phyloP scores from a whole-genome alignment of 2,329 filamentous ascomycete species.

The Cladosporium sphaerospermum region DNA sequence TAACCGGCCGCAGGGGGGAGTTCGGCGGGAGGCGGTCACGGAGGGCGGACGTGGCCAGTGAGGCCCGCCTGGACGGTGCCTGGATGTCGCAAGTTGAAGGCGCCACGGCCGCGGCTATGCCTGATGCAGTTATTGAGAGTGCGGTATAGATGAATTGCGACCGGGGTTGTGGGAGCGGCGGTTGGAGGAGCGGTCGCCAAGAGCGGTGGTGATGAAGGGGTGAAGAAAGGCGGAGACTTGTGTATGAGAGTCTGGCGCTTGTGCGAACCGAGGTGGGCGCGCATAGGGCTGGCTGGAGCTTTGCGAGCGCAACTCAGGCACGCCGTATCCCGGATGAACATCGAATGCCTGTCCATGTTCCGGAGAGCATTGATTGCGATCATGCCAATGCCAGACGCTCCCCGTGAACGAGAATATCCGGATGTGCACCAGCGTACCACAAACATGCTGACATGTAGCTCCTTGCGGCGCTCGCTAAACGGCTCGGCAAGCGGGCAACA shows the following conservation, averaged over 20 bases:
- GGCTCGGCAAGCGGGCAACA: no score
- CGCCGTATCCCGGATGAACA: no score
- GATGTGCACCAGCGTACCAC: no score
- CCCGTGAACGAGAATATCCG: no score
- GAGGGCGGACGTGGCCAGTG: not conserved
- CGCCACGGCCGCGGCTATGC: not conserved
- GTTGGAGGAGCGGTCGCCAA: not conserved
- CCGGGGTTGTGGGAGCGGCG: no score
- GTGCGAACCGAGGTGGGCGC: constrained; percentile 1
- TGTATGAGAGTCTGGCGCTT: constrained; percentile 4
- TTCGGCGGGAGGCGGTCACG: not conserved
- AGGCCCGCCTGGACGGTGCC: not conserved
- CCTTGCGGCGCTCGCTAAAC: no score
- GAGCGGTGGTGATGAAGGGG: constrained; percentile 7
- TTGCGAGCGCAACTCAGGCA: not conserved
- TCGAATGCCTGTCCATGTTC: no score
- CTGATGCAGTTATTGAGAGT: no score
- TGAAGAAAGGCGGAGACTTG: not conserved
- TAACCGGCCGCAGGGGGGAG: not conserved
- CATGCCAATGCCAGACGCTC: no score
- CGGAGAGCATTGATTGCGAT: not conserved
- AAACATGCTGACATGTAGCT: no score
- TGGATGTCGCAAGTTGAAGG: constrained; percentile 10
- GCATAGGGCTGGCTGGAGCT: not conserved
- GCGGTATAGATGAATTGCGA: no score